Percentiles rank a stretch among this genome's conserved stretches.
These are phyloP conservation scores for Mycena crocata DNA, from an alignment of 768 basidiomycete species.

Conservation along the genomic window DNA sequence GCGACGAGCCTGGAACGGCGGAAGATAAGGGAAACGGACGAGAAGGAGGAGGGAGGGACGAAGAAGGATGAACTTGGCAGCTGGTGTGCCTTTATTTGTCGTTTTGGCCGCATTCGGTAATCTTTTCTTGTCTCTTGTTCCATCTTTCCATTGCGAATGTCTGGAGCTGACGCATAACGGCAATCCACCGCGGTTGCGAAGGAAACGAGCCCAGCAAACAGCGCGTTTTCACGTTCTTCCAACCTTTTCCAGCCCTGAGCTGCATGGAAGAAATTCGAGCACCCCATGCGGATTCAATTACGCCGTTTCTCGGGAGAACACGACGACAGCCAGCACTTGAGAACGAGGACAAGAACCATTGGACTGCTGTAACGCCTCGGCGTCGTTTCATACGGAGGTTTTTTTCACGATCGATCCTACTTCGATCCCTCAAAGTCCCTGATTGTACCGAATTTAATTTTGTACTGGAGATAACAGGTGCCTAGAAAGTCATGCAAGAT, in stretches of 20 bases:
- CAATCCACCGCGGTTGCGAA: slow-evolving; percentile 1
- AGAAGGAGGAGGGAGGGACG: slow-evolving; percentile 11
- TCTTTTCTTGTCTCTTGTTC: neutral
- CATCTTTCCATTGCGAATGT: too few relatives aligned
- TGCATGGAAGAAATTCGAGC: neutral
- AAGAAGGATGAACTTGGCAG: neutral
- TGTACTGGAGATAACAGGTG: too few relatives aligned
- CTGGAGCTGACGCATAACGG: neutral
- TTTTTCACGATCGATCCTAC: neutral
- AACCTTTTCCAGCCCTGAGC: neutral
- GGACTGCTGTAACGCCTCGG: neutral
- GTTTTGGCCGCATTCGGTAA: neutral
- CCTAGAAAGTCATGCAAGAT: too few relatives aligned
- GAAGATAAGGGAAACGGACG: slow-evolving; percentile 20
- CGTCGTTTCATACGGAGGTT: neutral
- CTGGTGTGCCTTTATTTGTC: neutral
- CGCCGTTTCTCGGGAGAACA: slow-evolving; percentile 6
- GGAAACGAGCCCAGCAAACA: slow-evolving; percentile 8
- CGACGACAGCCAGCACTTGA: neutral
- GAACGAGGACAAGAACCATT: neutral
- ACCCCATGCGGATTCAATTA: slow-evolving; percentile 3
- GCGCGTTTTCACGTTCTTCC: neutral
- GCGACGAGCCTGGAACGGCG: slow-evolving; percentile 21
- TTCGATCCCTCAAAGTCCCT: too few relatives aligned
- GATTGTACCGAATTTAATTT: neutral